A percentile compares a stretch with the other conserved stretches of the same genome.
Evolutionary conservation across 2,329 filamentous ascomycete species (phyloP).

Genomic region (Pseudogymnoascus sp.): DNA sequence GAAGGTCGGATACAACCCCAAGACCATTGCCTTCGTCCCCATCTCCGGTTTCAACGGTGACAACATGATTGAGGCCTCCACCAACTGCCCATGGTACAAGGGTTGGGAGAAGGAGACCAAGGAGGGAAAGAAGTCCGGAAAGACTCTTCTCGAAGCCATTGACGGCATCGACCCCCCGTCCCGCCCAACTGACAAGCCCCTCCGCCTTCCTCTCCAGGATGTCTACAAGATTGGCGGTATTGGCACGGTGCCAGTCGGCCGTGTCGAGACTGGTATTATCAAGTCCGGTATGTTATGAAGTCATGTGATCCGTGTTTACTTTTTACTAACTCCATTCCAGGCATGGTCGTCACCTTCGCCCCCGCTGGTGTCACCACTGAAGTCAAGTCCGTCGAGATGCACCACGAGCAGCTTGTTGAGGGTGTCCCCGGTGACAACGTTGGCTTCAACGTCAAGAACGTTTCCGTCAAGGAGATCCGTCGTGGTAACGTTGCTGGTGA

Average conservation of each 20-base stretch:
- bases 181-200: conserved; percentile 97
- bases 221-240: conserved; percentile 99
- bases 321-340: conserved; percentile 34
- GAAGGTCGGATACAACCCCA: conserved; percentile 99
- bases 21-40: conserved; percentile 95
- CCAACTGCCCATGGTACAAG: conserved; percentile 99
- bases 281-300: conserved; percentile 81
- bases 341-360: conserved; percentile 96
- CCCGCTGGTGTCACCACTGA: conserved; percentile 99
- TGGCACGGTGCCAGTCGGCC: conserved; percentile 98
- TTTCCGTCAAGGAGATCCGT: conserved; percentile 99
- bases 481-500: conserved; percentile 99
- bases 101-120: conserved; percentile 99
- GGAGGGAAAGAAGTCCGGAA: conserved; percentile 75
- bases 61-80: conserved; percentile 91
- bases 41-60: conserved; percentile 99
- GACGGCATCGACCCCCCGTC: conserved; percentile 87
- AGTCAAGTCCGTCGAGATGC: conserved; percentile 99
- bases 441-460: conserved; percentile 99
- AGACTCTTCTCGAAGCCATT: conserved; percentile 99
- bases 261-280: conserved; percentile 99
- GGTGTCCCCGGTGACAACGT: conserved; percentile 99
- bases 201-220: conserved; percentile 99
- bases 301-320: conserved; percentile 39
- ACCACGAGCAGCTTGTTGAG: conserved; percentile 97